A percentile compares a stretch with the other conserved stretches of the same genome.
phyloP scores from a whole-genome alignment of 352 stramenopile genomes.

The Albugo candida region DNA sequence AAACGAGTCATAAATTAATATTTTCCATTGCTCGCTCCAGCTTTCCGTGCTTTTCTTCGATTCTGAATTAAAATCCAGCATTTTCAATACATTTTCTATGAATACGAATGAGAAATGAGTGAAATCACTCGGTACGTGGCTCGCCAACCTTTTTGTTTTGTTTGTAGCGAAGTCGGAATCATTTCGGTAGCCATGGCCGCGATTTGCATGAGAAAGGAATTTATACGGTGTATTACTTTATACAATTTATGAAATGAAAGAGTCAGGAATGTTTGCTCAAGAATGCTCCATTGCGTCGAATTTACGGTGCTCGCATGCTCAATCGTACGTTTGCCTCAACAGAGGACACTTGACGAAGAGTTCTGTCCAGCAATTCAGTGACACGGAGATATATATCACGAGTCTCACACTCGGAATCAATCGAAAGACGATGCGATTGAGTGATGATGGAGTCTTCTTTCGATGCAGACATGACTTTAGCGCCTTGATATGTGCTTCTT shows the following conservation, averaged over 20 bases:
- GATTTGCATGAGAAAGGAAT: background rate
- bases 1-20: slow-evolving; percentile 94
- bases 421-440: no score
- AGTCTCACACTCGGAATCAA: no score
- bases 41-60: slow-evolving; percentile 17
- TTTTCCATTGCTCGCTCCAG: slow-evolving; percentile 85
- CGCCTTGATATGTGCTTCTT: no score
- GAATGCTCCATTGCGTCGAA: no score
- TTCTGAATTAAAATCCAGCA: slow-evolving; percentile 76
- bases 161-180: slow-evolving; percentile 27
- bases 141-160: slow-evolving; percentile 59
- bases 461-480: no score
- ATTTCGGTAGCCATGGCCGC: slow-evolving; percentile 10
- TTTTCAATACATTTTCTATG: slow-evolving; percentile 56
- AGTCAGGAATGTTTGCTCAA: no score
- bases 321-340: slow-evolving; percentile 62
- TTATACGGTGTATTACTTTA: no score
- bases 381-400: slow-evolving; percentile 34
- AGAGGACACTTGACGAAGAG: slow-evolving; percentile 49
- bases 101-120: background rate
- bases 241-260: no score
- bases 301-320: slow-evolving; percentile 5
- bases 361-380: slow-evolving; percentile 41
- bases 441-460: no score
- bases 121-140: background rate